These are phyloP conservation scores for Psilocybe sp. DNA, from an alignment of 768 basidiomycete species.

Conservation along the genomic window DNA sequence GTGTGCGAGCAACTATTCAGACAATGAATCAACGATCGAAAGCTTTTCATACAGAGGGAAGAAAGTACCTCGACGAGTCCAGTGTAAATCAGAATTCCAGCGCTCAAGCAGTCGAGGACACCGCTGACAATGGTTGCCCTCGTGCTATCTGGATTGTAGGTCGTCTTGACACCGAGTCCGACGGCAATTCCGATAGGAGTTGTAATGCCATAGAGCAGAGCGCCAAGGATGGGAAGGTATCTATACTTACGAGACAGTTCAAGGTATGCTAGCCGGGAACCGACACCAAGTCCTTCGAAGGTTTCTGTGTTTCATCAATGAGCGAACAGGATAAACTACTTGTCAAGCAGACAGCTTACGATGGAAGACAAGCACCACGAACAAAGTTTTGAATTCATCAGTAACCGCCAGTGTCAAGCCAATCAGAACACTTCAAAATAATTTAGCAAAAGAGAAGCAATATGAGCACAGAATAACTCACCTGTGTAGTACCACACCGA, in stretches of 20 bases:
- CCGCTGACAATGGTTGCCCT: conserved; percentile 84
- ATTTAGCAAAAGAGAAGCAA: not conserved
- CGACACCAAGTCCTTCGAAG: conserved; percentile 93
- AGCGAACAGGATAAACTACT: not conserved
- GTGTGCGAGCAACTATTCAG: conserved; percentile 74
- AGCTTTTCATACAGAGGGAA: not conserved
- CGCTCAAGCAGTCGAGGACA: conserved; percentile 77
- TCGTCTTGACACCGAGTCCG: conserved; percentile 70
- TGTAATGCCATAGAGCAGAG: conserved; percentile 66
- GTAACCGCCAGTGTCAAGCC: conserved; percentile 94
- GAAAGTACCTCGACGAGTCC: conserved; percentile 72
- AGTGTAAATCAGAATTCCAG: conserved; percentile 88
- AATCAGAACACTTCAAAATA: conserved; percentile 61
- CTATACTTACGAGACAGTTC: conserved; percentile 52
- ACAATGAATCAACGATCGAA: not conserved
- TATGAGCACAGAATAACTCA: conserved; percentile 15
- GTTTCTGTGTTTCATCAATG: conserved; percentile 52
- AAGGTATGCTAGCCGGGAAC: conserved; percentile 83
- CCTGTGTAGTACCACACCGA: conserved; percentile 89
- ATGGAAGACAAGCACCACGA: conserved; percentile 88
- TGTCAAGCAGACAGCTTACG: conserved; percentile 52
- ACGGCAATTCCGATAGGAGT: conserved; percentile 88
- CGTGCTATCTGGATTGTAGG: conserved; percentile 79
- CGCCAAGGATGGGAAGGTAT: conserved; percentile 58
- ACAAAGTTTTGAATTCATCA: conserved; percentile 75